phyloP scores from a whole-genome alignment of 2,329 filamentous ascomycete species.

The Penicillium digitatum region DNA sequence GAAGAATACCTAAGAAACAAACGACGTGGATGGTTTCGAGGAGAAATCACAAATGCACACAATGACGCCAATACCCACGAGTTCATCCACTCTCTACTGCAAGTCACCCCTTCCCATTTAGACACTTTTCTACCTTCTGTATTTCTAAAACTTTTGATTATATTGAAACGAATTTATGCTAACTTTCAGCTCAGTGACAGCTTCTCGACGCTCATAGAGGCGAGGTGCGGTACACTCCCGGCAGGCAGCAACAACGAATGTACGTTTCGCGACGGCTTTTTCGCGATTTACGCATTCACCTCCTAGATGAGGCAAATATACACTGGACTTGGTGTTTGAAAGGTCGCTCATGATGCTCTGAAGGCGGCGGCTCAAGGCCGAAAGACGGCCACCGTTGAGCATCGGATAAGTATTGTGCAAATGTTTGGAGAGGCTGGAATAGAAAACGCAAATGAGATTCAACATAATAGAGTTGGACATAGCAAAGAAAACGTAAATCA shows the following conservation, averaged over 20 bases:
- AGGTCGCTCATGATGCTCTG: neutral
- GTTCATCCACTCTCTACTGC: conserved; percentile 42
- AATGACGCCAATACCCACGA: neutral
- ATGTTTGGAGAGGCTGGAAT: neutral
- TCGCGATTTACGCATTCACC: conserved; percentile 77
- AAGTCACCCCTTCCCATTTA: neutral
- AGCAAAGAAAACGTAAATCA: too few relatives aligned
- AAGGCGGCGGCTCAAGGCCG: neutral
- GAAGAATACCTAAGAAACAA: neutral
- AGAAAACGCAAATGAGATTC: too few relatives aligned
- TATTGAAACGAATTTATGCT: conserved; percentile 64
- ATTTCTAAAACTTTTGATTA: neutral
- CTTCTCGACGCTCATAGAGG: conserved; percentile 79
- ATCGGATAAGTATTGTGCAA: conserved; percentile 60
- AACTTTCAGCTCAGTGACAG: conserved; percentile 79
- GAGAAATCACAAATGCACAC: conserved; percentile 37
- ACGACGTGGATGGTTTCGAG: conserved; percentile 54
- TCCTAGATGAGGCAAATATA: conserved; percentile 73
- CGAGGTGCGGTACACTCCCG: conserved; percentile 77
- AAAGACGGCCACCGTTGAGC: conserved; percentile 62
- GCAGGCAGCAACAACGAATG: conserved; percentile 90
- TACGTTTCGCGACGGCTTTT: conserved; percentile 88
- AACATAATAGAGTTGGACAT: too few relatives aligned
- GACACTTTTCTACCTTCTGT: too few relatives aligned
- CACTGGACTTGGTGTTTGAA: neutral